Conservation (phyloP, 106 monocot species). For the Allium sativum region DNA sequence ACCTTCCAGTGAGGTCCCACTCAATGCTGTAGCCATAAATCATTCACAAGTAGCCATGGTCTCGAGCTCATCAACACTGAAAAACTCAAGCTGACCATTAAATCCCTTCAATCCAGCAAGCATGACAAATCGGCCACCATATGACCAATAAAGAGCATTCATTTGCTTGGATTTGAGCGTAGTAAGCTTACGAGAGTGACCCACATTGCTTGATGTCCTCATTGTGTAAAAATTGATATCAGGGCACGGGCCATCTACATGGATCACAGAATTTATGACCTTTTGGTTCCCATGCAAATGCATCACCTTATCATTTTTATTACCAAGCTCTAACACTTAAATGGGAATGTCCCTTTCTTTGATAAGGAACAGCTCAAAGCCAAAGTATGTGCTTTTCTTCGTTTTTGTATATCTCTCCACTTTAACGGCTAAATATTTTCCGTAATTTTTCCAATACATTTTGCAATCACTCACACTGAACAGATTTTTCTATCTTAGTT, state of each 20-base stretch:
- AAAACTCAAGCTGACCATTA: conserved; percentile 93
- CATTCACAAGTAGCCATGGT: conserved; percentile 86
- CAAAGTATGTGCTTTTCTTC: conserved; percentile 83
- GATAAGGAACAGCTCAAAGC: conserved; percentile 88
- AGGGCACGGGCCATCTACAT: conserved; percentile 71
- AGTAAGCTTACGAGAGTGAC: conserved; percentile 73
- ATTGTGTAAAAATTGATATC: conserved; percentile 88
- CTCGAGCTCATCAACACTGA: conserved; percentile 88
- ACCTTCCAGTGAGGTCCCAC: conserved; percentile 96
- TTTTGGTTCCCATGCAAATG: conserved; percentile 96
- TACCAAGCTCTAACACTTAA: conserved; percentile 84
- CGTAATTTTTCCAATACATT: conserved; percentile 93
- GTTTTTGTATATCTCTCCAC: conserved; percentile 91
- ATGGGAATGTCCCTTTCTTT: conserved; percentile 96
- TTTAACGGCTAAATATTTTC: conserved; percentile 92
- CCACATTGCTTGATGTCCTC: conserved; percentile 46
- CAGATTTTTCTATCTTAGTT: conserved; percentile 86
- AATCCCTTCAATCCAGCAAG: conserved; percentile 87
- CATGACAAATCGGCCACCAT: conserved; percentile 62
- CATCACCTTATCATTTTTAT: conserved; percentile 92
- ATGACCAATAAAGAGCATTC: conserved; percentile 91
- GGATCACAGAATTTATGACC: conserved; percentile 85
- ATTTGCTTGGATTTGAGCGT: conserved; percentile 88
- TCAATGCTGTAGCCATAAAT: conserved; percentile 90
- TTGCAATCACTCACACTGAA: conserved; percentile 90